phyloP scores from a whole-genome alignment of 2,329 filamentous ascomycete species.

The Phoma sp. region DNA sequence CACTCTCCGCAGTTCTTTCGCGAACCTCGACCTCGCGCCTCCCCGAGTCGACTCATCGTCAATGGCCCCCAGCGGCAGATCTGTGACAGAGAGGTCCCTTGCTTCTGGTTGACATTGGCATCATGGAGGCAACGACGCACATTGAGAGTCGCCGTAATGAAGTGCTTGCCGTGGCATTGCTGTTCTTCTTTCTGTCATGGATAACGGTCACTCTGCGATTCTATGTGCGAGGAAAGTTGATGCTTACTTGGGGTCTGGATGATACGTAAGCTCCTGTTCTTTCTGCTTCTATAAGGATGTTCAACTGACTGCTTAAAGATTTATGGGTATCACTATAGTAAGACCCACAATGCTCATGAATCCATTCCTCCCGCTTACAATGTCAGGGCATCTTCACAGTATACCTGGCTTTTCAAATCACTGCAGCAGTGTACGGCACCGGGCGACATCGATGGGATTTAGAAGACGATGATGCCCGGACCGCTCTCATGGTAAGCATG shows the following conservation, averaged over 20 bases:
- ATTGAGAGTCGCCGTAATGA: constrained; percentile 28
- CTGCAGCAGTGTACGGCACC: constrained; percentile 48
- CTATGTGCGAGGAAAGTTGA: constrained; percentile 41
- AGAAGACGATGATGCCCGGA: constrained; percentile 33
- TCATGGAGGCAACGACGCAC: neutral
- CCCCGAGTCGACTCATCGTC: neutral
- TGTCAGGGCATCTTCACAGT: constrained; percentile 46
- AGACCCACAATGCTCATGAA: neutral
- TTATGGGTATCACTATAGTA: constrained; percentile 48
- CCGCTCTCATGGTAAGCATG: constrained; percentile 35
- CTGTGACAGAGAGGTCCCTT: neutral
- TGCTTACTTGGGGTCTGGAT: constrained; percentile 44
- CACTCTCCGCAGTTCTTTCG: neutral
- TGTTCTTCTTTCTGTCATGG: constrained; percentile 48
- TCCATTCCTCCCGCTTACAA: neutral
- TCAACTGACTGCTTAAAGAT: constrained; percentile 12
- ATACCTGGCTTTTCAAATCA: constrained; percentile 50
- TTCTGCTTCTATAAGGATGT: neutral
- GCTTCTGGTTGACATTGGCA: neutral
- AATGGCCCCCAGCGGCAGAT: neutral
- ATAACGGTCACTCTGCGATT: constrained; percentile 44
- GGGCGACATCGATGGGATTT: constrained; percentile 47
- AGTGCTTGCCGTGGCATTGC: constrained; percentile 36
- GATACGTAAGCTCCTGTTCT: constrained; percentile 37
- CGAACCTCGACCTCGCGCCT: neutral